These are phyloP conservation scores for Rosa multiflora DNA, from an alignment of 306 rosid species.

Conservation along the genomic window DNA sequence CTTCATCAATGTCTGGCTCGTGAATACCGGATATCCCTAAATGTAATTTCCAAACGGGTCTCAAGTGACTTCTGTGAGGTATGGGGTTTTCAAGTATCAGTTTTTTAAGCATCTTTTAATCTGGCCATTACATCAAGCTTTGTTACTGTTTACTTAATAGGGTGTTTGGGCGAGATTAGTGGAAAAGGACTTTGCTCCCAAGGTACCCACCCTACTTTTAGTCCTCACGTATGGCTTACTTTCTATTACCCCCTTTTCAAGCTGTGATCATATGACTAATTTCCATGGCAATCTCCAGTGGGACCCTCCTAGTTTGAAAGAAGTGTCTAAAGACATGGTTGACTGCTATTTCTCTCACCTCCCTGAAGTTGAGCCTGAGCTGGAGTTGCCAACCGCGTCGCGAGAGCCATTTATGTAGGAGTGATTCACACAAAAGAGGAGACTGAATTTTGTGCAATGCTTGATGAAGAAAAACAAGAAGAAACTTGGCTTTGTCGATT, in stretches of 20 bases:
- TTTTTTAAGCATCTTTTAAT: constrained; percentile 1
- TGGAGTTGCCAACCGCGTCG: constrained; percentile 65
- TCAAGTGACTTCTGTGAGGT: constrained; percentile 86
- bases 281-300: constrained; percentile 59
- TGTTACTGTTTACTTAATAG: constrained; percentile 32
- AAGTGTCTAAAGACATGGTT: constrained; percentile 81
- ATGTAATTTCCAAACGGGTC: constrained; percentile 50
- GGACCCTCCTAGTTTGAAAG: constrained; percentile 73
- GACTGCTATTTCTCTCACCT: constrained; percentile 58
- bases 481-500: neutral
- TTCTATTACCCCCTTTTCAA: neutral
- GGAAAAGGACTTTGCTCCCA: constrained; percentile 88
- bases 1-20: constrained; percentile 85
- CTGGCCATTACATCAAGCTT: constrained; percentile 6
- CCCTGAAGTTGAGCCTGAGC: constrained; percentile 60
- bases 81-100: constrained; percentile 26
- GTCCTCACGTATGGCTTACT: neutral
- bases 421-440: neutral
- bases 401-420: constrained; percentile 78
- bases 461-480: neutral
- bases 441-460: neutral
- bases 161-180: constrained; percentile 88
- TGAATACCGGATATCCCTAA: constrained; percentile 71
- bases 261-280: neutral
- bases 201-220: constrained; percentile 42